phyloP scores from a whole-genome alignment of 352 stramenopile species.

The Globisporangium solare region DNA sequence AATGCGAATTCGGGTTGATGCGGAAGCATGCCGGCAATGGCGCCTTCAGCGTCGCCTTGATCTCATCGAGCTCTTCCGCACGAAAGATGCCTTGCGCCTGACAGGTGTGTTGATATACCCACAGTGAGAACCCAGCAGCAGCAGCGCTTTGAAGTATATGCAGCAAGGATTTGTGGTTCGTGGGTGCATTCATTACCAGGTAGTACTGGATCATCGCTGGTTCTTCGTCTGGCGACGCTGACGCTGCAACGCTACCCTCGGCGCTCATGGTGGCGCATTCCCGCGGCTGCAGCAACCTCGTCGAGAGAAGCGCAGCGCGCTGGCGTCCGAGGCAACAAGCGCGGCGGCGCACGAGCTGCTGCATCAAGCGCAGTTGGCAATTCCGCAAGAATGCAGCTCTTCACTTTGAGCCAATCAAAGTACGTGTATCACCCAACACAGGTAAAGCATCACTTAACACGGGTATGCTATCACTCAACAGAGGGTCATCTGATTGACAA shows the following conservation, averaged over 20 bases:
- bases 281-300: background rate
- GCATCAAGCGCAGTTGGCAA: conserved; percentile 1
- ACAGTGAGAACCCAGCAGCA: background rate
- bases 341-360: background rate
- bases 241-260: background rate
- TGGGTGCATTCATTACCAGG: conserved; percentile 23
- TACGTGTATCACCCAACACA: background rate
- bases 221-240: conserved; percentile 6
- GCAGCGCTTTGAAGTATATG: background rate
- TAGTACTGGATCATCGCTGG: conserved; percentile 64
- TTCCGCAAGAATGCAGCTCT: background rate
- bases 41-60: conserved; percentile 43
- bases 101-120: background rate
- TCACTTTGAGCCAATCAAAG: conserved; percentile 10
- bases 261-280: background rate
- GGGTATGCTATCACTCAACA: background rate
- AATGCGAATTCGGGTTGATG: conserved; percentile 42
- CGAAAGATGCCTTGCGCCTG: conserved; percentile 63
- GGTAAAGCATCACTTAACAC: background rate
- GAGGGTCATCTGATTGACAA: background rate
- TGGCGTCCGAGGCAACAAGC: background rate
- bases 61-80: conserved; percentile 29
- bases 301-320: background rate
- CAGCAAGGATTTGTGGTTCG: background rate
- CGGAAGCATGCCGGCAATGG: conserved; percentile 70